Conservation (phyloP, 805 yeast species). For the Pichia kluyveri region DNA sequence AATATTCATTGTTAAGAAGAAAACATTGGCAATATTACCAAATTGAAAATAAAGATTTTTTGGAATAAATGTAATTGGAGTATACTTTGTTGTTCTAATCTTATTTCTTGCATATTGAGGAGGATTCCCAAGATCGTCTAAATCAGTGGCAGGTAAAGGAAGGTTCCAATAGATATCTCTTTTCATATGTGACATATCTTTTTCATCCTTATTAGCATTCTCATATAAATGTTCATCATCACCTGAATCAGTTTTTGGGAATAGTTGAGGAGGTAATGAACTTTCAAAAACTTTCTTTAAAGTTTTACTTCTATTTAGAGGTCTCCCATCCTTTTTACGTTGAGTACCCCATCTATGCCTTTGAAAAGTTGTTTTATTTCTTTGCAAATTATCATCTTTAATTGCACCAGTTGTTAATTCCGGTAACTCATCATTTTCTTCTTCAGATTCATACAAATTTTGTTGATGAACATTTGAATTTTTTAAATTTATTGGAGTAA, state of each 20-base stretch:
- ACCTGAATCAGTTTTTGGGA: constrained; percentile 11
- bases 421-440: constrained; percentile 10
- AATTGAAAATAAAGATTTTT: constrained; percentile 76
- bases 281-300: constrained; percentile 25
- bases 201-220: constrained; percentile 23
- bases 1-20: constrained; percentile 71
- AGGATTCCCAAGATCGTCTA: constrained; percentile 48
- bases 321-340: constrained; percentile 62
- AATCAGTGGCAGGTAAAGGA: constrained; percentile 46
- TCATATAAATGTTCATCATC: constrained; percentile 21
- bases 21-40: constrained; percentile 81
- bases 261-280: constrained; percentile 13
- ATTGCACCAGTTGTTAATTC: constrained; percentile 6
- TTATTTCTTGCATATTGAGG: constrained; percentile 76
- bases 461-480: constrained; percentile 8
- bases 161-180: constrained; percentile 53
- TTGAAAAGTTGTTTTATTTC: constrained; percentile 45
- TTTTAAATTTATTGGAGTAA: constrained; percentile 8
- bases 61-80: constrained; percentile 83
- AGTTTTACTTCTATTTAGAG: constrained; percentile 52
- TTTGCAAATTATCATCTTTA: constrained; percentile 4
- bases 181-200: constrained; percentile 20
- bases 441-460: constrained; percentile 4
- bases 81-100: constrained; percentile 90
- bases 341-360: constrained; percentile 90